These are phyloP conservation scores for Pseudopithomyces maydicus DNA, from an alignment of 2,329 filamentous ascomycete species.

Conservation along the genomic window DNA sequence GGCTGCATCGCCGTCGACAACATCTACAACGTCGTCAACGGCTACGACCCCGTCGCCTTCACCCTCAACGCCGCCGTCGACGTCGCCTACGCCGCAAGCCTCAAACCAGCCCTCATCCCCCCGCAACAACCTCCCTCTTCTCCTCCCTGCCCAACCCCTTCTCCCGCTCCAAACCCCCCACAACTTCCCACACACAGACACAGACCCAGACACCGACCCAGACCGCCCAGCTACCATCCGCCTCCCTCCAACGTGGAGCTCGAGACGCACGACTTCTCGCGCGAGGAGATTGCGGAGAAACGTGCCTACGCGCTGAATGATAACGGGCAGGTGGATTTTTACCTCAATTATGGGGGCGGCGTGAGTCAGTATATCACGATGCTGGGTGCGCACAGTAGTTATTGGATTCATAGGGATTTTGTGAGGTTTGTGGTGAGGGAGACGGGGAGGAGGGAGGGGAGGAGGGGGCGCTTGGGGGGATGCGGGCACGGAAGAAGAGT, in stretches of 20 bases:
- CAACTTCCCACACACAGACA: not conserved
- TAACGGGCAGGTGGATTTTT: constrained; percentile 95
- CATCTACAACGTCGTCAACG: constrained; percentile 89
- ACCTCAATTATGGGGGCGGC: constrained; percentile 79
- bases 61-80: constrained; percentile 91
- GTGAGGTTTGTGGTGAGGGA: constrained; percentile 89
- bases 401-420: constrained; percentile 88
- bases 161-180: constrained; percentile 30
- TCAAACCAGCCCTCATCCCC: constrained; percentile 81
- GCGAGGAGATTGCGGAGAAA: constrained; percentile 90
- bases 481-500: constrained; percentile 62
- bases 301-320: constrained; percentile 89
- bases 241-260: constrained; percentile 71
- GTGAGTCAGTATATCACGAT: constrained; percentile 98
- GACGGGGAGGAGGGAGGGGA: constrained; percentile 76
- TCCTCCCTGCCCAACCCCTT: constrained; percentile 18
- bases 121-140: constrained; percentile 64
- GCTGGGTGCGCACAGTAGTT: constrained; percentile 92
- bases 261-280: constrained; percentile 91
- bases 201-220: not conserved
- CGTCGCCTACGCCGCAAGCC: constrained; percentile 72
- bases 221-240: constrained; percentile 39
- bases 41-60: constrained; percentile 83
- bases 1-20: constrained; percentile 95
- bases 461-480: constrained; percentile 58